Base-by-base conservation (phyloP, 495 filamentous ascomycete genomes). In the Aspergillus kassunensis region DNA sequence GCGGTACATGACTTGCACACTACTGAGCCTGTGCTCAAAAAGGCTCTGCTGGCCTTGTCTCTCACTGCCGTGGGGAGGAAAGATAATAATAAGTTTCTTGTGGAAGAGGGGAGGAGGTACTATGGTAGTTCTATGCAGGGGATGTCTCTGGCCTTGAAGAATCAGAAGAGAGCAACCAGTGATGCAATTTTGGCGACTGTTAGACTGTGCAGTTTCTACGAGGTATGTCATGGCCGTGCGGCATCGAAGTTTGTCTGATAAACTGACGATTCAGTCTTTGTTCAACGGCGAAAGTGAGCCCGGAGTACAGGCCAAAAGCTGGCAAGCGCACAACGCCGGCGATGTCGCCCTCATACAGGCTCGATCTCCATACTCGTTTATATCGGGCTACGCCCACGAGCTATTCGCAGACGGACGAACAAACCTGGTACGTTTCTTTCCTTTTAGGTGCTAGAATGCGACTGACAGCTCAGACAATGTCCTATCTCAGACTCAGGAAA, bases 381-480 rank as follows among this genome's bases (percentile, higher is more conserved):
- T 44, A 9, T 25, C 49, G 8, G 49, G 49, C n/a, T 20, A 45
- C 16, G 19, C 49, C 3, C 49, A 52, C 33, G 15, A 30, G 1
- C 30, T 52, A n/a, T 52, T 52, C 33, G 41, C 21, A n/a, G 41
- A 52, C 39, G 49, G 49, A 11, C 19, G 49, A 35, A 13, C 23
- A 18, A 39, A 51, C 35, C 16, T 52, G 11, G 49, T 45, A 6
- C 19, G 41, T 15, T 34, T 30, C 18, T 24, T 39, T 20, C 12
- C 24, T 18, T 19, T 37, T n/a, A 13, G 15, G 29, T n/a, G 15
- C 3, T 7, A 6, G 3, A n/a, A 16, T 21, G 19, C 15, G 8
- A 9, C 33, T 40, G 39, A 39, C 16, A 18, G 6, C 20, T 19
- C 2, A 52, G 49, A 30, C 41, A 18, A 33, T 52, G 30, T 43